Evolutionary conservation across 257 asterid species (phyloP), one percentile per base, ranked within the genome.

Genomic region (Ballota nigra): DNA sequence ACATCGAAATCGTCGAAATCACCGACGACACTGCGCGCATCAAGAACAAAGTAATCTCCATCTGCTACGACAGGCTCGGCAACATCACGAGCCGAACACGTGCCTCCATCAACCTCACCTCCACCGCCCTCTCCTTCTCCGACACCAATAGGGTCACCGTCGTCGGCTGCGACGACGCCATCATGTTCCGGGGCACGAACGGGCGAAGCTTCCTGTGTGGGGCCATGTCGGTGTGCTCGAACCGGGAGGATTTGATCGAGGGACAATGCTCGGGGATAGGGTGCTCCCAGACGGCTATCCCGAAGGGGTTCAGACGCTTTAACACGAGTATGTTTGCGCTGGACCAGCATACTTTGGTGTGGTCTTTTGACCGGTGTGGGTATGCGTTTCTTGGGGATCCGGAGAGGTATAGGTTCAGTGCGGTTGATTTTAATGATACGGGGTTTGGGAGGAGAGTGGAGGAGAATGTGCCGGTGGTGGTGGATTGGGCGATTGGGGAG

Each of bases 401-500:
- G 0, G 77, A 83, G 22, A 57, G 75, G 16, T 87, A 70, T 3
- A 36, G 3, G 0, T 89, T 86, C 67, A 72, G 75, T 1, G 38
- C 63, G 0, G 20, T 66, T 0, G 88, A 87, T 29, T 38, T 87
- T 7, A 47, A 0, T 3, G 86, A 86, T 59, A 16, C 40, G 6
- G 18, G 40, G 18, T 88, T 84, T 26, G 13, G 3, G 20, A 70
- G 79, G 15, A 74, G 75, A 71, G 83, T 82, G 0, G 40, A 0
- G 0, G 52, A 83, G 4, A 75, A 8, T 62, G 88, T 89, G 63
- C 87, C 91, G 0, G 55, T 83, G 41, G 77, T 84, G 58, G 80
- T 89, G 26, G 92, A 90, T 5, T 90, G 95, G 95, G 95, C 80
- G 0, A 84, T 88, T 41, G 92, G 95, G 10, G 31, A 16, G 16